Evolutionary conservation across 441 rosid species (phyloP), one percentile per base, ranked within the genome.

Genomic region (Arabidopsis hybrid): DNA sequence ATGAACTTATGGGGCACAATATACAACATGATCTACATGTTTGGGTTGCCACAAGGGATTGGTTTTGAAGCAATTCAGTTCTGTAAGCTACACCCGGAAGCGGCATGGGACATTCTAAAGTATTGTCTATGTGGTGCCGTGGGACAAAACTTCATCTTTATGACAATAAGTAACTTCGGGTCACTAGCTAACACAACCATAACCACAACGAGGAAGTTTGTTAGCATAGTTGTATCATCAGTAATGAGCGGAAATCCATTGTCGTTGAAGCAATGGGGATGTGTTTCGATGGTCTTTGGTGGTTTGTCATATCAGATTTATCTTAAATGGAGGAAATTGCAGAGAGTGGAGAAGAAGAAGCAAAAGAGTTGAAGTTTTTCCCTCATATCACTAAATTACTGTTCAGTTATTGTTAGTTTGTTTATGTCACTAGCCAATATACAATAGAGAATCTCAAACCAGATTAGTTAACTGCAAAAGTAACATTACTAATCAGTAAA

Each of bases 1-100:
- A 95, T 95, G 98, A 95, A 92, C 71, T 71, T 92, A 69, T 92
- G 99, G 98, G 96, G 97, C 1, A 92, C 98, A 68, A 81, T 92
- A 55, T 92, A 95, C 90, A 95, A 89, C 82, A 35, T 89, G 75
- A 56, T 92, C 36, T 95, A 91, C 87, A 95, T 95, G 99, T 95
- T 95, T 67, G 91, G 91, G 36, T 89, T 84, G 79, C 93, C 96
- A 2, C 73, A 83, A 2, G 95, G 88, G 47, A 88, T 81, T 7
- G 99, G 99, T 13, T 95, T 71, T 18, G 84, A 85, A 77, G 97
- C 96, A 3, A 63, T 87, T 53, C 82, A 77, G 65, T 92, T 95
- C 81, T 92, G 97, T 82, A 91, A 82, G 81, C 88, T 67, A 78
- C 91, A 95, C 73, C 99, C 97, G 0, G 97, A 95, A 80, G 96